Percentiles rank a stretch among this genome's conserved stretches.
Evolutionary conservation across 352 stramenopile genomes (phyloP).

Genomic region (Nannochloropsis limnetica): DNA sequence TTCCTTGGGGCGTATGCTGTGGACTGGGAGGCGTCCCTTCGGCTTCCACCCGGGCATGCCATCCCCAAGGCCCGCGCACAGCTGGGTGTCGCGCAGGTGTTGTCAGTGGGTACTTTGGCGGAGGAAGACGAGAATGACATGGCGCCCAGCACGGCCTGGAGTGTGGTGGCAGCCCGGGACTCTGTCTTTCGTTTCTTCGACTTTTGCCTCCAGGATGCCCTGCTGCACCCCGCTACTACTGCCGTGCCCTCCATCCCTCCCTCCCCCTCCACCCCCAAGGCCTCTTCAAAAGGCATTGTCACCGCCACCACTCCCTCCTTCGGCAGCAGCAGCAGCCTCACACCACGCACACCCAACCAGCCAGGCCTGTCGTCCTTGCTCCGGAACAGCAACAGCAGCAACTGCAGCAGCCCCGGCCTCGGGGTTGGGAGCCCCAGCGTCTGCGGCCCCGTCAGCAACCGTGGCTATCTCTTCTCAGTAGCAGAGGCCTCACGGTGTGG

Average conservation of each 20-base stretch:
- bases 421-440: neutral
- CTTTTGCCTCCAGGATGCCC: conserved; percentile 2
- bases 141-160: conserved; percentile 23
- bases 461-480: neutral
- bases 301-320: neutral
- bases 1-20: conserved; percentile 70
- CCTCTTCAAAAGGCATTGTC: neutral
- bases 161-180: conserved; percentile 60
- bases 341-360: neutral
- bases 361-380: neutral
- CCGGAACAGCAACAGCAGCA: neutral
- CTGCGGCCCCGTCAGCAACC: neutral
- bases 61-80: conserved; percentile 7
- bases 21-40: conserved; percentile 60
- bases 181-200: conserved; percentile 71
- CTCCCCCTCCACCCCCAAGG: conserved; percentile 5
- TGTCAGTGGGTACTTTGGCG: neutral
- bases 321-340: neutral
- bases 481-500: neutral
- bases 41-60: conserved; percentile 33
- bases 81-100: neutral
- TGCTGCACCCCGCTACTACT: neutral
- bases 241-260: neutral
- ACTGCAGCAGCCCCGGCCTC: neutral
- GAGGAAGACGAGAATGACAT: neutral